Conservation (phyloP, 139 green algal species). For the Yamagishiella unicocca region DNA sequence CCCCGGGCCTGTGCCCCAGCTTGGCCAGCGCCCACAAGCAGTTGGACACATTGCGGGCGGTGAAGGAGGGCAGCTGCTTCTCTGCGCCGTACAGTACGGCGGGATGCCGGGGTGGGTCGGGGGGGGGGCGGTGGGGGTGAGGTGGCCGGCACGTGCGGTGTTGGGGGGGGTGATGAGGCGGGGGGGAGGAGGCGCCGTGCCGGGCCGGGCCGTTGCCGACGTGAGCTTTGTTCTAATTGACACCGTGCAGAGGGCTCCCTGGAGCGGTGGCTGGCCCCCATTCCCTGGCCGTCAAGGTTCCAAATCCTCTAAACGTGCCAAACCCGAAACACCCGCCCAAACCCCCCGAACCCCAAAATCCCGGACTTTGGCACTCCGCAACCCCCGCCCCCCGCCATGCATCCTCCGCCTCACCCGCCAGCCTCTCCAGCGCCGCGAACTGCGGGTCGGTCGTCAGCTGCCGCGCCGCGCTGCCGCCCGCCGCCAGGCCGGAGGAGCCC, state of each 20-base stretch:
- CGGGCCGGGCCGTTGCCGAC: too few relatives aligned
- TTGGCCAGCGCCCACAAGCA: slow-evolving; percentile 75
- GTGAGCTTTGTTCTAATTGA: too few relatives aligned
- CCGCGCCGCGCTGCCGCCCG: not conserved
- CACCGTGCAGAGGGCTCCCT: too few relatives aligned
- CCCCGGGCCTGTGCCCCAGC: not conserved
- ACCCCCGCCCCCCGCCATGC: not conserved
- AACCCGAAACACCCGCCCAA: too few relatives aligned
- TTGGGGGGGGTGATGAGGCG: too few relatives aligned
- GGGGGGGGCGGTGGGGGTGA: not conserved
- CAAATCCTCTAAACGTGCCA: too few relatives aligned
- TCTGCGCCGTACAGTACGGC: too few relatives aligned
- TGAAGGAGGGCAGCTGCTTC: slow-evolving; percentile 8
- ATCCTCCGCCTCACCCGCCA: not conserved
- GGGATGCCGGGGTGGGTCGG: too few relatives aligned
- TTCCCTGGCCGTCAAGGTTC: too few relatives aligned
- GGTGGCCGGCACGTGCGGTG: not conserved
- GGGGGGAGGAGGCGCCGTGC: too few relatives aligned
- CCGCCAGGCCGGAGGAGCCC: slow-evolving; percentile 11
- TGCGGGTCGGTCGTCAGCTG: not conserved
- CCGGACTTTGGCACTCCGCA: too few relatives aligned
- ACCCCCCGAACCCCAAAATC: not conserved
- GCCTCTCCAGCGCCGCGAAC: not conserved
- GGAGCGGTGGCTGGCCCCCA: too few relatives aligned
- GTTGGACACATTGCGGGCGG: slow-evolving; percentile 73